phyloP scores from a whole-genome alignment of 495 filamentous ascomycete species.

The Hypoxylon lenormandii region DNA sequence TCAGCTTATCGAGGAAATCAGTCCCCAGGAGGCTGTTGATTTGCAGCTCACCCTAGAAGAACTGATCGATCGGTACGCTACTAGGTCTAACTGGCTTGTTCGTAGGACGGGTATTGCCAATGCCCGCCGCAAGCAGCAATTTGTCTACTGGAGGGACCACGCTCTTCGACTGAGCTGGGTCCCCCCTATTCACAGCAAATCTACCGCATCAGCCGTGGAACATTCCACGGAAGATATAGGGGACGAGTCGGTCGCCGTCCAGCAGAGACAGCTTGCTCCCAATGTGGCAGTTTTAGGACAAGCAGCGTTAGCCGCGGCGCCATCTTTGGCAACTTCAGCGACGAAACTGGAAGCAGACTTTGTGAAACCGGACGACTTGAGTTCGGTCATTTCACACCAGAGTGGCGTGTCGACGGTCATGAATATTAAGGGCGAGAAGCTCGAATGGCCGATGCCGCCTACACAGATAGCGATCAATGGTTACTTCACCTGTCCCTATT shows the following conservation, averaged over 20 bases:
- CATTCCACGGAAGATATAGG: neutral
- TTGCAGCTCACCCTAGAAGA: conserved; percentile 4
- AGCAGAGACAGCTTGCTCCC: neutral
- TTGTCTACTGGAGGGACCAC: conserved; percentile 48
- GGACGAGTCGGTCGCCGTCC: too few relatives aligned
- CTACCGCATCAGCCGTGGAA: neutral
- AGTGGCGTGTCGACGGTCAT: conserved; percentile 15
- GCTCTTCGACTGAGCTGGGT: conserved; percentile 27
- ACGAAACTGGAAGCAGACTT: neutral
- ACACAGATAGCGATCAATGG: neutral
- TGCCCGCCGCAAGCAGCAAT: conserved; percentile 42
- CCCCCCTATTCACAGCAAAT: conserved; percentile 5
- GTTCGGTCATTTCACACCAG: conserved; percentile 24
- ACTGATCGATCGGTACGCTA: conserved; percentile 17
- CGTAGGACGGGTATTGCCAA: conserved; percentile 41
- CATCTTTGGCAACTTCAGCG: conserved; percentile 12
- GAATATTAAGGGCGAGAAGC: neutral
- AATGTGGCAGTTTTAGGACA: neutral
- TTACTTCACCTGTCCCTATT: conserved; percentile 44
- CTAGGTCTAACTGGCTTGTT: conserved; percentile 25
- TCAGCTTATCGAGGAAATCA: neutral
- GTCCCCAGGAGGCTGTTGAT: too few relatives aligned
- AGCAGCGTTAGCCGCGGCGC: too few relatives aligned
- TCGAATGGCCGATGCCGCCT: conserved; percentile 29
- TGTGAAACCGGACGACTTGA: conserved; percentile 1